These are phyloP conservation scores for Colletotrichum sp. DNA, from an alignment of 2,329 filamentous ascomycete genomes.

Conservation along the genomic window DNA sequence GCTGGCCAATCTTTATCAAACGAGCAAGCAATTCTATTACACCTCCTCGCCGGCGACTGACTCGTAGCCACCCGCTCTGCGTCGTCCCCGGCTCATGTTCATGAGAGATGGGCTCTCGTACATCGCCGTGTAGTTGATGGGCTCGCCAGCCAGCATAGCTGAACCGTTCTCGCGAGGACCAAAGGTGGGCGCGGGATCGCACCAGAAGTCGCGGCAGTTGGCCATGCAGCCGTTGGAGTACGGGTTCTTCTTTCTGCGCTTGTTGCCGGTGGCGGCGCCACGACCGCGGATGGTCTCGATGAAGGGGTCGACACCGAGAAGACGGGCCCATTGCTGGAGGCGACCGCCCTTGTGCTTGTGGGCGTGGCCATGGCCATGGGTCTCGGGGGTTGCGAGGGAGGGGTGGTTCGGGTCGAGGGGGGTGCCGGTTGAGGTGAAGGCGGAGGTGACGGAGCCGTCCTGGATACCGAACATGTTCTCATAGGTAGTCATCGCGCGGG, in stretches of 20 bases:
- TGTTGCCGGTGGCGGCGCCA: conserved; percentile 65
- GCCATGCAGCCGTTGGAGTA: conserved; percentile 83
- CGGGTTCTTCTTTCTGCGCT: conserved; percentile 73
- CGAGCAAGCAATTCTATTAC: conserved; percentile 29
- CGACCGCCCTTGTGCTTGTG: conserved; percentile 68
- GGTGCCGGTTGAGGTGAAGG: conserved; percentile 79
- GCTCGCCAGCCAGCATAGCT: conserved; percentile 77
- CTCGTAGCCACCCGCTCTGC: conserved; percentile 65
- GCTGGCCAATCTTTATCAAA: neutral
- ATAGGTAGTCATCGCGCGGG: conserved; percentile 91
- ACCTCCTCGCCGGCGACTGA: conserved; percentile 64
- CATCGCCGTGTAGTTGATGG: conserved; percentile 86
- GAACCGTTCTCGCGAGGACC: conserved; percentile 74
- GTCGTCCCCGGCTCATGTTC: conserved; percentile 52
- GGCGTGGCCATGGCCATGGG: conserved; percentile 43
- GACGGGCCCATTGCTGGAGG: conserved; percentile 79
- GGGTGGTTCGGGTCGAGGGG: conserved; percentile 72
- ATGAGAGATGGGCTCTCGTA: conserved; percentile 84
- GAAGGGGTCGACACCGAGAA: conserved; percentile 92
- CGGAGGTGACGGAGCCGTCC: conserved; percentile 69
- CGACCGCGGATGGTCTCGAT: conserved; percentile 89
- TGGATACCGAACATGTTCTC: conserved; percentile 91
- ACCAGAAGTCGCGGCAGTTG: conserved; percentile 98
- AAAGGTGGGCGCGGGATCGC: conserved; percentile 84
- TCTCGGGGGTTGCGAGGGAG: conserved; percentile 60